Base-by-base conservation (phyloP, 2,329 filamentous ascomycete species). In the Venturia aucupariae region DNA sequence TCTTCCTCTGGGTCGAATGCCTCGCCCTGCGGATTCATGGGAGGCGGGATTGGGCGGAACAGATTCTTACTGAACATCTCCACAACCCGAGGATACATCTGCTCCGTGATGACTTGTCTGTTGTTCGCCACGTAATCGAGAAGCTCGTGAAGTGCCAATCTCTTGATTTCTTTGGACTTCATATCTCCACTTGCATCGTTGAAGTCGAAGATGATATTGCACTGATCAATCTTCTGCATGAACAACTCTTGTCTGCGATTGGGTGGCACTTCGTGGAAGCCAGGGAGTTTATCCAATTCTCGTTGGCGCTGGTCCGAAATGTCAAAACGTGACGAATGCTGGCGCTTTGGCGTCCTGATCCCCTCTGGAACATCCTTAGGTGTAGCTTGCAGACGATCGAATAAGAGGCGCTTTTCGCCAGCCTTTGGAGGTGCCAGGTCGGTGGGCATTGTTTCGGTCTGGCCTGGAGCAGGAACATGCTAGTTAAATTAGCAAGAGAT, bases 101-200 rank as follows among this genome's bases (percentile, higher is more conserved):
- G 91, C 75, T 99, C 94, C 2, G 92, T 97, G 72, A 99, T 99
- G 73, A 99, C 94, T 72, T 96, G 93, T 70, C 94, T 86, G 75
- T 99, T 99, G 78, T 97, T 97, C 71, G 94, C 93, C 65, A 99
- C 94, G 74, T 99, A 99, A 76, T 99, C 94, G 68, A 99, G 84
- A 67, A 99, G 82, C 76, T 99, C 94, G 75, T 99, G 94, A 55
- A 99, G 83, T 51, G 94, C 94, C 69, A 99, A 81, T 72, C 94
- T 86, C 82, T 99, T 99, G 82, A 99, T 97, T 78, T 99, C 94
- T 80, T 99, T 99, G 60, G 93, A 96, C 77, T 99, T 99, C 92
- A 99, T 97, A 75, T 99, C 94, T 69, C 89, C 92, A 69, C 90
- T 96, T 60, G 93, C 91, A 77, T 99, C 94, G 75, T 97, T 99